A percentile compares a stretch with the other conserved stretches of the same genome.
These are phyloP conservation scores for Hypoxylon sp. DNA, from an alignment of 2,329 filamentous ascomycete genomes.

Conservation along the genomic window DNA sequence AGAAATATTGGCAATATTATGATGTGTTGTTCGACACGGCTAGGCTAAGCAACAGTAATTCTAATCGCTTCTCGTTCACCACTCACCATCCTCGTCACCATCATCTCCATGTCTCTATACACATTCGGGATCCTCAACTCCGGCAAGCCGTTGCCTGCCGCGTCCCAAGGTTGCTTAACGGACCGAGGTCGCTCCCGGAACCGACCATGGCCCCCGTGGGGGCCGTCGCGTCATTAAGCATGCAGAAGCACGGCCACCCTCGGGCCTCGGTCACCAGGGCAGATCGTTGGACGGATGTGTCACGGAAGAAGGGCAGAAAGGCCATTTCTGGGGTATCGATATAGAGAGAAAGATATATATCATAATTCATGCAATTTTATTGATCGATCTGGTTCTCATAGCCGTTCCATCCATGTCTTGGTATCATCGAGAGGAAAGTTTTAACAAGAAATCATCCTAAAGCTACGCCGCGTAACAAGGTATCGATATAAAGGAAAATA, in stretches of 20 bases:
- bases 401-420: conserved; percentile 26
- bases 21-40: no score
- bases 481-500: conserved; percentile 34
- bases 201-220: conserved; percentile 26
- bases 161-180: conserved; percentile 23
- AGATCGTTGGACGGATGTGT: no score
- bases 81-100: conserved; percentile 16
- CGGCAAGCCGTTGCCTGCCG: conserved; percentile 18
- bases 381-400: conserved; percentile 33
- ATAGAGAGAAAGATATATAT: conserved; percentile 18
- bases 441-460: conserved; percentile 23
- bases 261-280: conserved; percentile 19
- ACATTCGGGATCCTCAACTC: conserved; percentile 21
- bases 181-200: conserved; percentile 20
- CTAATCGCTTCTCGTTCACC: conserved; percentile 6
- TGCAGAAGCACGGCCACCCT: conserved; percentile 26
- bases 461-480: conserved; percentile 33
- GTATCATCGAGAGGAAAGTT: conserved; percentile 31
- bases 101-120: conserved; percentile 22
- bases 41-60: no score
- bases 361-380: conserved; percentile 31
- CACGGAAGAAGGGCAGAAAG: conserved; percentile 13
- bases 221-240: conserved; percentile 22
- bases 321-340: conserved; percentile 14
- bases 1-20: background rate